These are phyloP conservation scores for Euphorbia lathyris DNA, from an alignment of 345 rosid genomes.

Conservation along the genomic window DNA sequence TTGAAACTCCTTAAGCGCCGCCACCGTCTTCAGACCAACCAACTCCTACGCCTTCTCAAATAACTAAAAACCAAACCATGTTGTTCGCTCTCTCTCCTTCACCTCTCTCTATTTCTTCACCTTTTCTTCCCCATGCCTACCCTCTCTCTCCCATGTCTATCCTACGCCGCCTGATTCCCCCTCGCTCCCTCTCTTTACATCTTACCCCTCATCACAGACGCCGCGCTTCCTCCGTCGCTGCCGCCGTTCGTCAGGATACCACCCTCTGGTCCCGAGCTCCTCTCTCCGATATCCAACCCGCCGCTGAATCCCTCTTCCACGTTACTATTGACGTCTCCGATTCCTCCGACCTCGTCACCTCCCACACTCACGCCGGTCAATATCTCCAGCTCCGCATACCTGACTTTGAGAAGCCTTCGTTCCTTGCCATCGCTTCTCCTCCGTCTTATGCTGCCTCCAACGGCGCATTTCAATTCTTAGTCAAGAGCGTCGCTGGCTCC, in stretches of 20 bases:
- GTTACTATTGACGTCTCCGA: conserved; percentile 69
- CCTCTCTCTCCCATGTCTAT: conserved; percentile 62
- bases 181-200: conserved; percentile 24
- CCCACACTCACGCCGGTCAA: conserved; percentile 74
- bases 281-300: conserved; percentile 52
- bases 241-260: conserved; percentile 74
- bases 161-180: conserved; percentile 49
- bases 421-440: conserved; percentile 86
- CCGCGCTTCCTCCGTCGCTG: conserved; percentile 44
- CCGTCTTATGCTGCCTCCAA: conserved; percentile 52
- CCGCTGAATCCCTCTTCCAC: conserved; percentile 86
- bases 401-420: conserved; percentile 61
- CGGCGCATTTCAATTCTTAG: conserved; percentile 79
- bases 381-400: conserved; percentile 84
- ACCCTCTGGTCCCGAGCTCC: conserved; percentile 69
- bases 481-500: conserved; percentile 83
- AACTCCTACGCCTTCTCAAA: background rate
- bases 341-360: conserved; percentile 62
- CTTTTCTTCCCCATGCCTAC: conserved; percentile 42
- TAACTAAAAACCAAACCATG: conserved; percentile 33
- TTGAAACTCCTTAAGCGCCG: conserved; percentile 31
- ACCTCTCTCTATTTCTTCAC: background rate
- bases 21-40: conserved; percentile 16
- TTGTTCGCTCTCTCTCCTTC: conserved; percentile 20
- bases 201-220: conserved; percentile 28